Base-by-base conservation (phyloP, 495 filamentous ascomycete genomes). In the Astrothelium macrocarpum region DNA sequence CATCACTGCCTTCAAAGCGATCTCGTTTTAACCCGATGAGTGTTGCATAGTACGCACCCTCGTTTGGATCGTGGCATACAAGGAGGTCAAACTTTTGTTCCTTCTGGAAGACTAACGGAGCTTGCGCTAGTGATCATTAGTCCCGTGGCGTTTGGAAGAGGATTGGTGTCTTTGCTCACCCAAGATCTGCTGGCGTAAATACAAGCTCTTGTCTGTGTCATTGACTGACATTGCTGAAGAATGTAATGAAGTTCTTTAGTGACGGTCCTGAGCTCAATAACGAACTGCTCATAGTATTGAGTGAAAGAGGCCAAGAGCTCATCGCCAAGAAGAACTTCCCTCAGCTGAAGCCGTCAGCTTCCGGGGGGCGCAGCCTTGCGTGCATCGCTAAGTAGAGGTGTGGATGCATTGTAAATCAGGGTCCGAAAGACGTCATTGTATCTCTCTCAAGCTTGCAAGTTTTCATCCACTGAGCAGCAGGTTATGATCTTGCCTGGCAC, bases 61-160 rank as follows among this genome's bases (percentile, higher is more conserved):
- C 49, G 9, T 5, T 11, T 16, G 49, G 49, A 16, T 56, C 49
- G 25, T 56, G 25, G 49, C 49, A 56, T 7, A 56, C 49, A 16
- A 56, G 49, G 12, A 56, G 49, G 25, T 56, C 49, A 20, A 56
- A 56, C 25, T 56, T 56, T 56, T 56, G 49, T 20, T 56, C 49
- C 20, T 56, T 56, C 7, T 9, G 5, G 16, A 56, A 56, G 49
- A 56, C 49, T 9, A 29, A 5, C 29, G 49, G 49, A 4, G 49
- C 49, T 16, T 56, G 49, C 9, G 49, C 49, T 56, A 20, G 23
- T 5, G 2, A 56, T 9, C 7, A 14, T 39, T 5, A 39, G 34
- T 14, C 34, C 34, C 5, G 5, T 5, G 14, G 34, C 5, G 14
- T 14, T 5, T 39, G 34, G 34, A 39, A 5, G 5, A 39, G 14